Conservation (phyloP, 306 rosid species). For the Corylus americana region DNA sequence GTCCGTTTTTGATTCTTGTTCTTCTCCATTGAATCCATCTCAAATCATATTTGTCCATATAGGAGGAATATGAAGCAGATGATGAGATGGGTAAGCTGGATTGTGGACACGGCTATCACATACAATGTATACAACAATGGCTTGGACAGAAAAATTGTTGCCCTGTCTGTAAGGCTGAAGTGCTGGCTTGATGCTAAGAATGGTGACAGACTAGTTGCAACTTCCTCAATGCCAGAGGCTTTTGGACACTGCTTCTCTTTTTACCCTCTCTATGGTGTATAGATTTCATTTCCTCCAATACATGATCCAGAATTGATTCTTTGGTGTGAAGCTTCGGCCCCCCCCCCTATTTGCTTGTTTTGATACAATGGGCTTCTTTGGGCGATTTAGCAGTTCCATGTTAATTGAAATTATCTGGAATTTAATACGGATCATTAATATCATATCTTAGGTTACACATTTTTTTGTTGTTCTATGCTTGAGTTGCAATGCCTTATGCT, state of each 20-base stretch:
- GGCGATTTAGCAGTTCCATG: slow-evolving; percentile 21
- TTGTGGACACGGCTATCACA: slow-evolving; percentile 81
- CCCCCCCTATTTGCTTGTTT: slow-evolving; percentile 25
- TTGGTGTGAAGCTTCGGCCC: slow-evolving; percentile 44
- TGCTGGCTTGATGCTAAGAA: slow-evolving; percentile 44
- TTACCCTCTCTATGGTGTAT: slow-evolving; percentile 46
- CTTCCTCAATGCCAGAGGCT: slow-evolving; percentile 10
- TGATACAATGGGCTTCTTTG: slow-evolving; percentile 26
- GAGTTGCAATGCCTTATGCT: background rate
- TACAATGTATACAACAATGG: slow-evolving; percentile 87
- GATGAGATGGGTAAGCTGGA: slow-evolving; percentile 84
- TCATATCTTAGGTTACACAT: background rate
- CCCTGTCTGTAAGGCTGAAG: slow-evolving; percentile 88
- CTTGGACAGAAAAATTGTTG: slow-evolving; percentile 81
- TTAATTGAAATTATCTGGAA: background rate
- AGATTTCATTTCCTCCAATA: slow-evolving; percentile 52
- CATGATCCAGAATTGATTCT: slow-evolving; percentile 49
- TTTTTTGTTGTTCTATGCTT: slow-evolving; percentile 5
- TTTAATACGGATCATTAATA: background rate
- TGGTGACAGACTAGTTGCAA: slow-evolving; percentile 5
- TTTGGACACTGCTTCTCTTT: slow-evolving; percentile 22
- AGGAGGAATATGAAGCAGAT: slow-evolving; percentile 92
- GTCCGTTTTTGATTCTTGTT: background rate
- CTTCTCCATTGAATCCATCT: background rate
- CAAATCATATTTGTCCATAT: slow-evolving; percentile 17